Base-by-base conservation (phyloP, 352 stramenopile genomes). In the Albugo laibachii region DNA sequence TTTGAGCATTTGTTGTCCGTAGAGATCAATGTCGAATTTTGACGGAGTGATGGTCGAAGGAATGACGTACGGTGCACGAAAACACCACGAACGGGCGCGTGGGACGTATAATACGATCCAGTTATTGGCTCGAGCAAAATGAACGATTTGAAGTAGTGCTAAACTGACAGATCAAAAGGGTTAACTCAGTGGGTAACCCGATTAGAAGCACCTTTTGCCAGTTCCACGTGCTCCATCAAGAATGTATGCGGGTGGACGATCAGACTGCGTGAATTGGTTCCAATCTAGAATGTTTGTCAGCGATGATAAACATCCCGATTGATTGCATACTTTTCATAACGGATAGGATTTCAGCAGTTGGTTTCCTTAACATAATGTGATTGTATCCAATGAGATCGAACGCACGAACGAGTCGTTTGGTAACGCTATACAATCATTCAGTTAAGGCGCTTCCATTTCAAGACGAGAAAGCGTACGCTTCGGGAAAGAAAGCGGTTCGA, bases 1-100 rank as follows among this genome's bases (percentile, higher is more conserved):
- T 57, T 87, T 57, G 18, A 92, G 58, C 34, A 92, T 59, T 36
- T 83, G 74, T 11, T 84, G 62, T 48, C 73, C 79, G 50, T 72
- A 82, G 18, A 83, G 60, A 47, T 92, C 79, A 38, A 89, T 83
- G 59, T 92, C 77, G 53, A 84, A 89, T 56, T 91, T 92, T 48
- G 62, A 63, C 38, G 83, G 60, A 36, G 83, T 53, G 56, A 78
- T 70, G 1, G 72, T 69, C 53, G 77, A 89, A 59, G 69, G 69
- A 59, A 85, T 88, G 53, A 92, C 77, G 56, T 88, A 88, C 42
- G 74, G 76, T 18, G 74, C 77, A 36, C 88, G 75, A 16, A 68
- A 54, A 49, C 65, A 83, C 76, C 76, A 91, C 50, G 74, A 69
- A 45, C 79, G 76, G 45, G 75, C 69, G 48, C 68, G 62, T 13